Conservation (phyloP, 2,329 filamentous ascomycete species). For the Fusarium nodosum region DNA sequence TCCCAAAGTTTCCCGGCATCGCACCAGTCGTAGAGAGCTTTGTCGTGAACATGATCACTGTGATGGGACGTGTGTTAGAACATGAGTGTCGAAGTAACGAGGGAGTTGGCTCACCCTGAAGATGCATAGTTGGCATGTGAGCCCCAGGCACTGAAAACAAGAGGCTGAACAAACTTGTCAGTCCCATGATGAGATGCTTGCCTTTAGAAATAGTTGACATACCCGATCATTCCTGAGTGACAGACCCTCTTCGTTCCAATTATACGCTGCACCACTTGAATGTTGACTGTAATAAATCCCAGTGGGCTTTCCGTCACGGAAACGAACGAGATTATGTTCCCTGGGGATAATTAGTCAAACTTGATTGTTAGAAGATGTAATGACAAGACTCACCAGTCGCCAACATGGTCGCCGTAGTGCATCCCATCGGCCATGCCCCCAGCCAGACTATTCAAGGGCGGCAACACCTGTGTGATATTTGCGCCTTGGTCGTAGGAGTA, state of each 20-base stretch:
- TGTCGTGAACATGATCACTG: neutral
- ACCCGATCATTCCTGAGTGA: neutral
- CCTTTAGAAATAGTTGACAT: neutral
- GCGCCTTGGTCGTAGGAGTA: neutral
- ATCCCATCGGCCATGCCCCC: neutral
- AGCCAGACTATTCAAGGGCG: neutral
- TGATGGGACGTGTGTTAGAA: neutral
- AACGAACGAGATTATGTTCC: neutral
- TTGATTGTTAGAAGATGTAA: too few relatives aligned
- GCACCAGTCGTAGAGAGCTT: neutral
- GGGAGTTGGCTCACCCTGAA: neutral
- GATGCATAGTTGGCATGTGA: neutral
- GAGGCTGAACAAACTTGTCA: neutral
- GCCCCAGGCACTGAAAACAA: neutral
- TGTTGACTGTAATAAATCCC: neutral
- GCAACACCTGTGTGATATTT: neutral
- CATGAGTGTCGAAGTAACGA: rapidly evolving
- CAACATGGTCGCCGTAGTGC: neutral
- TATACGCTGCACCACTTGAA: neutral
- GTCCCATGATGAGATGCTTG: too few relatives aligned
- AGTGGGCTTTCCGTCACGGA: neutral
- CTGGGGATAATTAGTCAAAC: too few relatives aligned
- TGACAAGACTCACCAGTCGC: neutral
- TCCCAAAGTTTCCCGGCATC: neutral
- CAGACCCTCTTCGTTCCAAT: neutral